Evolutionary conservation across 148 eudicot species (phyloP), one percentile per base, ranked within the genome.

Genomic region (Fagopyrum homotropicum): DNA sequence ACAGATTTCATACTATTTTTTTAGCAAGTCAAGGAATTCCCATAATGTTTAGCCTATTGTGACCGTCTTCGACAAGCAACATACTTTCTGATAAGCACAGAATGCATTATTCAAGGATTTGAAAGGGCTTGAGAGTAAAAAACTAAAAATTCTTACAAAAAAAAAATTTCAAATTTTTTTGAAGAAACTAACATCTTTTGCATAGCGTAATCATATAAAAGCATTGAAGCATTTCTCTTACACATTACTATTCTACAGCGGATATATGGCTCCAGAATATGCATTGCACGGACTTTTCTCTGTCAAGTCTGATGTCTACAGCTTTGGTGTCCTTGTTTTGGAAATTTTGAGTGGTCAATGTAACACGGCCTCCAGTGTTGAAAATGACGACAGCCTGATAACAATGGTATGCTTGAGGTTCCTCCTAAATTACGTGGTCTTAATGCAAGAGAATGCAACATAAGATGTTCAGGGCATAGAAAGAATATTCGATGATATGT

Each of bases 281-380:
- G 78, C 74, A 43, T 44, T 77, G 69, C 85, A 75, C 46, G 85
- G 85, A 4, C 75, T 77, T 16, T 80, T 80, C 54, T 83, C 83
- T n/a, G 73, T 75, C 8, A 83, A 83, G 73, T 83, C 85, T 6
- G 85, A 83, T 43, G 85, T 83, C 46, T 83, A 69, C 40, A 83
- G 85, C 73, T 83, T 73, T 45, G 85, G 85, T 4, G 71, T 66
- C 43, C 71, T 66, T 66, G 71, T 66, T 15, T 35, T 66, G 71
- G 71, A 66, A 40, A 43, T 66, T 40, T 5, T 66, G 19, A 66
- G 71, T 43, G 71, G 71, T 43, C 71, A 43, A 66, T 35, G 45
- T 29, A 72, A 72, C 75, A 72, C n/a, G 11, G 7, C 26, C 75
- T 15, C 44, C 8, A 72, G n/a, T 11, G 59, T 43, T 4, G 75